A percentile compares a stretch with the other conserved stretches of the same genome.
phyloP scores from a whole-genome alignment of 352 stramenopile genomes.

The Phytophthora capsici region DNA sequence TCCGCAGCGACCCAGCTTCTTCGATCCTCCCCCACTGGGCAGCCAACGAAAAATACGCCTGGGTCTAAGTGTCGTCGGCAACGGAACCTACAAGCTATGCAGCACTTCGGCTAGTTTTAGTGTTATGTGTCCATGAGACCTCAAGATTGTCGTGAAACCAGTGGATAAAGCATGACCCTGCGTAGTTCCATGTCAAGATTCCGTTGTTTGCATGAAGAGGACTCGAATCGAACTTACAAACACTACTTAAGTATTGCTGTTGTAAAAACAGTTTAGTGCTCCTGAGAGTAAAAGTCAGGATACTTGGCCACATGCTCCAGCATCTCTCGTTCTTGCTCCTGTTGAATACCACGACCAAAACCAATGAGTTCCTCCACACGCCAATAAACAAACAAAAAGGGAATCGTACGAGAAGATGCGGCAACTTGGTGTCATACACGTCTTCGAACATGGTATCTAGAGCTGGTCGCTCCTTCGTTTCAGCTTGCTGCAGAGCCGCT shows the following conservation, averaged over 20 bases:
- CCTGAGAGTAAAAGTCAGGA: constrained; percentile 89
- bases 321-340: constrained; percentile 94
- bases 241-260: too few relatives aligned
- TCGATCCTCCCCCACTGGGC: constrained; percentile 35
- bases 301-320: constrained; percentile 93
- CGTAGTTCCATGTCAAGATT: too few relatives aligned
- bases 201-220: too few relatives aligned
- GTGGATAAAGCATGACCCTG: too few relatives aligned
- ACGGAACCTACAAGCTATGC: too few relatives aligned
- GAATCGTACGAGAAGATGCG: constrained; percentile 85
- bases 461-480: constrained; percentile 89
- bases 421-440: constrained; percentile 96
- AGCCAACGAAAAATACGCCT: constrained; percentile 58
- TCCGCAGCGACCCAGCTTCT: constrained; percentile 19
- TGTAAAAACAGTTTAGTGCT: constrained; percentile 24
- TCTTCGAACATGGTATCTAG: constrained; percentile 97
- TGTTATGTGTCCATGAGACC: too few relatives aligned
- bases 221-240: too few relatives aligned
- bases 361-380: constrained; percentile 1
- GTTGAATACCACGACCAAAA: constrained; percentile 4
- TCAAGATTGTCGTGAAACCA: too few relatives aligned
- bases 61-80: constrained; percentile 51
- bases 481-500: constrained; percentile 85
- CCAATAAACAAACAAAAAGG: neutral
- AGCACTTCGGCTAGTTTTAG: too few relatives aligned